A percentile compares a stretch with the other conserved stretches of the same genome.
These are phyloP conservation scores for Yamadazyma laniorum DNA, from an alignment of 805 yeast genomes.

Conservation along the genomic window DNA sequence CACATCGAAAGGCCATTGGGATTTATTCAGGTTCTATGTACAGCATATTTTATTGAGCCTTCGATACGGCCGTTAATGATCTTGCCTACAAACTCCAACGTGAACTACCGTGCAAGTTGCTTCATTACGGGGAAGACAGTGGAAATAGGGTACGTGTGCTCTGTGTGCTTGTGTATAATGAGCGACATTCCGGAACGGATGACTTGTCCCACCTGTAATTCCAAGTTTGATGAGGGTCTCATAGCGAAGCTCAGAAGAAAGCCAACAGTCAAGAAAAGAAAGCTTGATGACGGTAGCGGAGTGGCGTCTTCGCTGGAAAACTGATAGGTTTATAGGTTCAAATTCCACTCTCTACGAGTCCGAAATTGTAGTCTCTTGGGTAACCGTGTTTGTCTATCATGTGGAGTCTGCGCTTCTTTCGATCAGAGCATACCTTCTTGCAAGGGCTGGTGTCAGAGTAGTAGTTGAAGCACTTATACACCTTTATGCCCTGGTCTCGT, in stretches of 20 bases:
- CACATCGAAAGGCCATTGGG: slow-evolving; percentile 68
- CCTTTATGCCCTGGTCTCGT: slow-evolving; percentile 38
- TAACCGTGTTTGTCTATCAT: slow-evolving; percentile 50
- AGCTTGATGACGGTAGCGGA: slow-evolving; percentile 18
- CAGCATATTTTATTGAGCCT: slow-evolving; percentile 87
- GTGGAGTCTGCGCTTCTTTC: slow-evolving; percentile 45
- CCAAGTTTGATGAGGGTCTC: slow-evolving; percentile 66
- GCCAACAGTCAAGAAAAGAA: slow-evolving; percentile 52
- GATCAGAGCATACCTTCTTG: slow-evolving; percentile 34
- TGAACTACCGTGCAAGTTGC: slow-evolving; percentile 94
- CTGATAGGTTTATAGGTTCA: slow-evolving; percentile 5
- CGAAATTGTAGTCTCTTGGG: slow-evolving; percentile 37
- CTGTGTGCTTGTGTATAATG: slow-evolving; percentile 84
- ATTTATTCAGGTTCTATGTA: slow-evolving; percentile 72
- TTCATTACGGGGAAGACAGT: slow-evolving; percentile 86
- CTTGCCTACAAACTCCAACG: slow-evolving; percentile 78
- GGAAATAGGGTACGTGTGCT: slow-evolving; percentile 92
- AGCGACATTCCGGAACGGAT: slow-evolving; percentile 65
- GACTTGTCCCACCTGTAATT: slow-evolving; percentile 84
- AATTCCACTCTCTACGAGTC: slow-evolving; percentile 28
- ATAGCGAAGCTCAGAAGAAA: slow-evolving; percentile 56
- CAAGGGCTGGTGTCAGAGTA: slow-evolving; percentile 26
- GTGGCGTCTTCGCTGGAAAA: slow-evolving; percentile 4
- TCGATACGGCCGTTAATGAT: slow-evolving; percentile 71
- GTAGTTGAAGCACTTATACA: slow-evolving; percentile 41